Evolutionary conservation across 2,329 filamentous ascomycete species (phyloP).

Genomic region (Alternaria solani): DNA sequence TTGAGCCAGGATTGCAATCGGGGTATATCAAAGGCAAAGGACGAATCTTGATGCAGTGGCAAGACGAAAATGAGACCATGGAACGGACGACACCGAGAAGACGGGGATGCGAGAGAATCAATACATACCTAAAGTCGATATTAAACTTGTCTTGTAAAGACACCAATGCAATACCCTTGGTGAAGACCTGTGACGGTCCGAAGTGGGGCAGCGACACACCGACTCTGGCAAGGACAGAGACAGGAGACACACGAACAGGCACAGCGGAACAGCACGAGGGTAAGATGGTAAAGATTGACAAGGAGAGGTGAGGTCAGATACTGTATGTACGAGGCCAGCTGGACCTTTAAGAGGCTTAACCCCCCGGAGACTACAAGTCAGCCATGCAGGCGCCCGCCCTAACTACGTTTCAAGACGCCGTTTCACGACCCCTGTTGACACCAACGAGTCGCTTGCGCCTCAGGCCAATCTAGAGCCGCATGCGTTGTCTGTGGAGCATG

Average conservation of each 20-base stretch:
- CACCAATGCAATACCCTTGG: not conserved
- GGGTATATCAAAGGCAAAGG: not conserved
- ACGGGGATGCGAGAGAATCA: not conserved
- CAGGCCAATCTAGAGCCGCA: slow-evolving; percentile 23
- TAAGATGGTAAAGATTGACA: slow-evolving; percentile 16
- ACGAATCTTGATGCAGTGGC: not conserved
- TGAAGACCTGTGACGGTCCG: not conserved
- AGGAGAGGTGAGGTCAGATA: slow-evolving; percentile 31
- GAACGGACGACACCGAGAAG: not conserved
- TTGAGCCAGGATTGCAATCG: not conserved
- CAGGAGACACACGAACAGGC: slow-evolving; percentile 6
- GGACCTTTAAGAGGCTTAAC: slow-evolving; percentile 30
- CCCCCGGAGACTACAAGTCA: slow-evolving; percentile 32
- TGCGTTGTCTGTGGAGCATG: not conserved
- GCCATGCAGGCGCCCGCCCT: slow-evolving; percentile 45
- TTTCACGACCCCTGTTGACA: slow-evolving; percentile 50
- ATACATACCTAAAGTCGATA: slow-evolving; percentile 10
- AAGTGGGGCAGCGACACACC: slow-evolving; percentile 14
- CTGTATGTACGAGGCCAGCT: slow-evolving; percentile 30
- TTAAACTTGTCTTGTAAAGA: not conserved
- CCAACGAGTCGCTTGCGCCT: slow-evolving; percentile 33
- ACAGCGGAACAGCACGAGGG: slow-evolving; percentile 10
- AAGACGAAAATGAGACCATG: not conserved
- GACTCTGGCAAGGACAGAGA: slow-evolving; percentile 8
- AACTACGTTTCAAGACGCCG: slow-evolving; percentile 45